These are phyloP conservation scores for Casuarina equisetifolia DNA, from an alignment of 306 rosid species.

Conservation along the genomic window DNA sequence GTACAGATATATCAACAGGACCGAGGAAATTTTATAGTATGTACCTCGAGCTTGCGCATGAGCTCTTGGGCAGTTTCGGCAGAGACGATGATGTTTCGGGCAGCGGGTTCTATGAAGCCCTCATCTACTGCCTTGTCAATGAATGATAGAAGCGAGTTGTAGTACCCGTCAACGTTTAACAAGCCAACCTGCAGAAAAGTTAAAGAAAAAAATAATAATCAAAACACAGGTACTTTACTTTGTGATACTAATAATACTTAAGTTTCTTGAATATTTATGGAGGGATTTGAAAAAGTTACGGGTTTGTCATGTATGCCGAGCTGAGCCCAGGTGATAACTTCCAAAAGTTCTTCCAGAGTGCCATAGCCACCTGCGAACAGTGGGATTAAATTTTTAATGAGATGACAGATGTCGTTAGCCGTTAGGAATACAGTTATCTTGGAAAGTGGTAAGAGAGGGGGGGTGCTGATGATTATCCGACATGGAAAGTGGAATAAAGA, in stretches of 20 bases:
- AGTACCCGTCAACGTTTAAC: slow-evolving; percentile 93
- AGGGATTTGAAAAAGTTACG: slow-evolving; percentile 35
- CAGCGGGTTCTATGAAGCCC: slow-evolving; percentile 87
- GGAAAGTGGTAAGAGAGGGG: not conserved
- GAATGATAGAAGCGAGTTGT: slow-evolving; percentile 81
- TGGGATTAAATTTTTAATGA: not conserved
- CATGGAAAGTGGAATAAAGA: not conserved
- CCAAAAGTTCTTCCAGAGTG: slow-evolving; percentile 83
- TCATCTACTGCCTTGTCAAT: slow-evolving; percentile 96
- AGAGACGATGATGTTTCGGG: slow-evolving; percentile 95
- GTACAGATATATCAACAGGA: not conserved
- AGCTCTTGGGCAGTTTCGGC: slow-evolving; percentile 96
- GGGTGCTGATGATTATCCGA: not conserved
- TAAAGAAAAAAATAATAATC: too few species aligned
- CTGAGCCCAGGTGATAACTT: slow-evolving; percentile 94
- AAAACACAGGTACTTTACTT: too few species aligned
- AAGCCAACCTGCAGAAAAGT: slow-evolving; percentile 66
- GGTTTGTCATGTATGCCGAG: slow-evolving; percentile 93
- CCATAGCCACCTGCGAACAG: slow-evolving; percentile 76
- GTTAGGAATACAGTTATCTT: slow-evolving; percentile 4
- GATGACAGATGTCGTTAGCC: not conserved
- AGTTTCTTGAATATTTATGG: too few species aligned
- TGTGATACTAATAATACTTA: too few species aligned
- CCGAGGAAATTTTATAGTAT: not conserved
- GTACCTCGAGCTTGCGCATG: slow-evolving; percentile 91